A percentile compares a stretch with the other conserved stretches of the same genome.
These are phyloP conservation scores for Zygosaccharomyces pseudobailii DNA, from an alignment of 1,139 yeast genomes.

Conservation along the genomic window DNA sequence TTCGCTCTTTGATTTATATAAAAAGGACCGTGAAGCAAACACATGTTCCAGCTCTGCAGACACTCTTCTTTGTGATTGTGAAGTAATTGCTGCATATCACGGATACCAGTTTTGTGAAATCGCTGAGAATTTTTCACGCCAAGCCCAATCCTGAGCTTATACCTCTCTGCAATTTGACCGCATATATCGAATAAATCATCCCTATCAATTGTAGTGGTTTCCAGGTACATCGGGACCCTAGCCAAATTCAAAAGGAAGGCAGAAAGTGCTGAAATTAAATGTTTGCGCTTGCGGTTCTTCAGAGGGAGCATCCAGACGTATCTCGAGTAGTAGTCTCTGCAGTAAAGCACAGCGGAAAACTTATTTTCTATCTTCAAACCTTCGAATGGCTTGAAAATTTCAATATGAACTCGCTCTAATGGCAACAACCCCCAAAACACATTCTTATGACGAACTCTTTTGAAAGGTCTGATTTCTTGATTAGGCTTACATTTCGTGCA, in stretches of 20 bases:
- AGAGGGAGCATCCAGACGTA: conserved; percentile 31
- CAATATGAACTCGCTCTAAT: conserved; percentile 31
- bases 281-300: conserved; percentile 22
- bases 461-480: conserved; percentile 11
- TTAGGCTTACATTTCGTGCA: conserved; percentile 31
- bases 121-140: conserved; percentile 22
- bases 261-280: conserved; percentile 18
- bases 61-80: conserved; percentile 21
- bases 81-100: conserved; percentile 19
- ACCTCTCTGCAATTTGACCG: conserved; percentile 22
- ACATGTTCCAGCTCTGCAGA: conserved; percentile 26
- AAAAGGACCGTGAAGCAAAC: conserved; percentile 21
- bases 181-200: conserved; percentile 30
- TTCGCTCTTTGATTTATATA: conserved; percentile 18
- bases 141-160: conserved; percentile 26
- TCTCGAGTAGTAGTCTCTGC: conserved; percentile 30
- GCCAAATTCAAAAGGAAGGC: conserved; percentile 21
- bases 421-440: conserved; percentile 24
- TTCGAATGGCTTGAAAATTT: conserved; percentile 27
- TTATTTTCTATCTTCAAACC: conserved; percentile 23
- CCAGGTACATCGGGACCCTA: conserved; percentile 30
- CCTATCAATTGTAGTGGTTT: conserved; percentile 27
- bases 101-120: conserved; percentile 25
- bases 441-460: conserved; percentile 19
- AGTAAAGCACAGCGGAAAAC: conserved; percentile 27